Evolutionary conservation across 2,329 filamentous ascomycete species (phyloP).

Genomic region (Ophiocordyceps robertsii): DNA sequence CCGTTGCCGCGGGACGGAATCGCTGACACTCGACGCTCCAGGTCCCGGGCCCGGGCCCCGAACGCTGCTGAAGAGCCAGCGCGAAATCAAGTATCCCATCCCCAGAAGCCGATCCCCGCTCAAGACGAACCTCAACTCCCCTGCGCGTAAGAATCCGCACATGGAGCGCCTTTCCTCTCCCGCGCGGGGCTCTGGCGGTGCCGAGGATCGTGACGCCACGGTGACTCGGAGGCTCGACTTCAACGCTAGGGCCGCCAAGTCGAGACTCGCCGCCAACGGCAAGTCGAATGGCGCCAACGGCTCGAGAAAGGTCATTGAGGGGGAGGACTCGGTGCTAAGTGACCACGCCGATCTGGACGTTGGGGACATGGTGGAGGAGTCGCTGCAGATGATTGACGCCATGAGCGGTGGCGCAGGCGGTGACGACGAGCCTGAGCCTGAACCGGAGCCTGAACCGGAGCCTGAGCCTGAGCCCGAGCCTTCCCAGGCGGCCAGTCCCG

Average conservation of each 20-base stretch:
- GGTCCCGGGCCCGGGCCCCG: slow-evolving; percentile 39
- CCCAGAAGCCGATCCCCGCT: slow-evolving; percentile 43
- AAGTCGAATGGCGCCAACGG: slow-evolving; percentile 18
- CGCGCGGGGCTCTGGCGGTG: slow-evolving; percentile 18
- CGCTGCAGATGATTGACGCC: slow-evolving; percentile 26
- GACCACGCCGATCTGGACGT: slow-evolving; percentile 16
- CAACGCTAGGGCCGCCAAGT: slow-evolving; percentile 9
- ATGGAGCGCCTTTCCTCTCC: slow-evolving; percentile 40
- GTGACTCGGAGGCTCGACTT: slow-evolving; percentile 46
- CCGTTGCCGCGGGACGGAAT: background rate
- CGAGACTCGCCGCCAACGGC: slow-evolving; percentile 1
- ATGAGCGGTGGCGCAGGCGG: slow-evolving; percentile 9
- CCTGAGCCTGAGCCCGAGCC: background rate
- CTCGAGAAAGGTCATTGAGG: slow-evolving; percentile 13
- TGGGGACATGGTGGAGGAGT: slow-evolving; percentile 24
- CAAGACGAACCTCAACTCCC: slow-evolving; percentile 47
- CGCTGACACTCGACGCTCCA: slow-evolving; percentile 11
- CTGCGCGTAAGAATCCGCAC: slow-evolving; percentile 47
- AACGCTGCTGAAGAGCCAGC: slow-evolving; percentile 37
- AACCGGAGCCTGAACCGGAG: too few relatives aligned
- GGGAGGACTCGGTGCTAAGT: slow-evolving; percentile 7
- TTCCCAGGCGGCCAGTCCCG: slow-evolving; percentile 5
- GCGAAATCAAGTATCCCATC: slow-evolving; percentile 32
- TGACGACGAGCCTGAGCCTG: background rate
- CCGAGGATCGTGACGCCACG: slow-evolving; percentile 20